Evolutionary conservation across 2,329 filamentous ascomycete species (phyloP).

Genomic region (Pseudohalonectria lignicola): DNA sequence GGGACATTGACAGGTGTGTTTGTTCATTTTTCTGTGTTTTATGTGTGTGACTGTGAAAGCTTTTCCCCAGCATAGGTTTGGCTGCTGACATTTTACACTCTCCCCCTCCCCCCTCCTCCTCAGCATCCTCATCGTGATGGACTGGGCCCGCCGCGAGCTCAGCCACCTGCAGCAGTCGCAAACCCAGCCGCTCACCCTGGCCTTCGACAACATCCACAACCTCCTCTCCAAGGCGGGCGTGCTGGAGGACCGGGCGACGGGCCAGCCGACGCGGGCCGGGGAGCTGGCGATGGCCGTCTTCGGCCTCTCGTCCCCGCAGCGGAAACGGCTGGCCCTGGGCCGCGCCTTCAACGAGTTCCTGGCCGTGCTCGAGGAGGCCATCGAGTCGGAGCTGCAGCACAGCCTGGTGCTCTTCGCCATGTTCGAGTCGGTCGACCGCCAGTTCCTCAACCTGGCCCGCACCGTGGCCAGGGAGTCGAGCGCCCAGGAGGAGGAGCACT

Average conservation of each 20-base stretch:
- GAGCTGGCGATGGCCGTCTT: conserved; percentile 61
- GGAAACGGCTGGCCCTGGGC: conserved; percentile 69
- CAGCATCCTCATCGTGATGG: conserved; percentile 87
- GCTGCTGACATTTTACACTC: not conserved
- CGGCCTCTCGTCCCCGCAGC: conserved; percentile 70
- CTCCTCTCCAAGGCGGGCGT: conserved; percentile 56
- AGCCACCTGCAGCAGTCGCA: conserved; percentile 42
- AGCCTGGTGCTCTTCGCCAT: conserved; percentile 71
- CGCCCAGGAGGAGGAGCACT: conserved; percentile 68
- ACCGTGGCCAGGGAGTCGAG: conserved; percentile 76
- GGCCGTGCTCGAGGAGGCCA: conserved; percentile 76
- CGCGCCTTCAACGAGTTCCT: conserved; percentile 85
- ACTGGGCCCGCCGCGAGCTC: conserved; percentile 85
- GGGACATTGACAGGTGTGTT: conserved; percentile 71
- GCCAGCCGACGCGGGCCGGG: conserved; percentile 58
- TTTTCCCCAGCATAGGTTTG: not conserved
- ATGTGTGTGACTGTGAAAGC: not conserved
- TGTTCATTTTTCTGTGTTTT: not conserved
- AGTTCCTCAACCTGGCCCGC: conserved; percentile 80
- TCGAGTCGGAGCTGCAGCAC: conserved; percentile 73
- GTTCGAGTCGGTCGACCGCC: conserved; percentile 85
- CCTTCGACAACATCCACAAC: conserved; percentile 76
- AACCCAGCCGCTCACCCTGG: conserved; percentile 47
- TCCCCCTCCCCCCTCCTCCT: not conserved
- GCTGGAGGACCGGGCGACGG: conserved; percentile 38